Base-by-base conservation (phyloP, 768 basidiomycete species). In the Melanogaster broomeanus region DNA sequence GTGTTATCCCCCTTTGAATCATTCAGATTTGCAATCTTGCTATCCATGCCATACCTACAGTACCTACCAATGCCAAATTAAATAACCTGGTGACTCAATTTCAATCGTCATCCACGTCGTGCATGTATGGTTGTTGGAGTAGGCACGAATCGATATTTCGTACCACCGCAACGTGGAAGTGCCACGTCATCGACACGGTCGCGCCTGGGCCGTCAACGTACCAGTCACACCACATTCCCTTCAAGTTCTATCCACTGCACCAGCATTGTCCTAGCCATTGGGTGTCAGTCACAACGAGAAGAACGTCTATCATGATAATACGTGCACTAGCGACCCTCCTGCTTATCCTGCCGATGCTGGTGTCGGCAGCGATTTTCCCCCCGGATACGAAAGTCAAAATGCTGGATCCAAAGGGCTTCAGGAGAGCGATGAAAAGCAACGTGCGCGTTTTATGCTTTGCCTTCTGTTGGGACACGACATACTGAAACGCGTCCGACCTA, bases 331-430 rank as follows among this genome's bases (percentile, higher is more conserved):
- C 56, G 10, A 28, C 58, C 15, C 44, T 65, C n/a, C 30, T 62
- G 21, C 42, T 68, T 18, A 34, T 64, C 22, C 53, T 71, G 31
- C 74, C 77, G 25, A 37, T 63, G 39, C 46, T 79, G 24, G 77
- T 70, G 24, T 71, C 70, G 30, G 79, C 78, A 12, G 80, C 66
- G 13, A 59, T 81, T 43, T 81, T 80, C 49, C 76, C 77, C 0
- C 59, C 72, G 31, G 80, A 78, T 55, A 76, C 84, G 4, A 69
- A 75, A 24, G 91, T 93, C 53, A 90, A 90, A 74, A 79, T 83
- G 77, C 60, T 93, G 30, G 85, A 89, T 64, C 69, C 79, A 2
- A 88, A 83, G 64, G 74, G 75, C 2, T 93, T 90, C 70, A 84
- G 74, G 66, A 78, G 83, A 49, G 82, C 73, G 4, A 84, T 94